phyloP scores from a whole-genome alignment of 306 rosid genomes.

The Acacia acuminata region DNA sequence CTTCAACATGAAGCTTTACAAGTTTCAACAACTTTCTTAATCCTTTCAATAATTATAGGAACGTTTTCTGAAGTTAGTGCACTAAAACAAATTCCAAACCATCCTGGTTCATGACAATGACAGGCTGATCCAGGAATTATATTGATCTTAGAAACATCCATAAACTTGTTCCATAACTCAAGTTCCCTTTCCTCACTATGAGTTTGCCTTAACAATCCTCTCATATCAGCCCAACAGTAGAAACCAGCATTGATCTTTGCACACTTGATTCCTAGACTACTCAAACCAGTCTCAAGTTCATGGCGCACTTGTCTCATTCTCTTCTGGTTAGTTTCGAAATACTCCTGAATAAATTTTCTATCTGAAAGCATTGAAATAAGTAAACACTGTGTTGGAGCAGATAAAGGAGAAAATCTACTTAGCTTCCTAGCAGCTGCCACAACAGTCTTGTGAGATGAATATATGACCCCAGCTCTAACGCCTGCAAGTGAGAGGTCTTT shows the following conservation, averaged over 20 bases:
- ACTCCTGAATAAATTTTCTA: constrained; percentile 58
- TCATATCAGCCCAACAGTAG: constrained; percentile 85
- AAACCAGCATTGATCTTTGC: constrained; percentile 80
- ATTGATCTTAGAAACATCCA: constrained; percentile 72
- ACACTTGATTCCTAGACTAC: constrained; percentile 73
- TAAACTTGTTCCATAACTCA: constrained; percentile 81
- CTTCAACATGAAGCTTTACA: constrained; percentile 56
- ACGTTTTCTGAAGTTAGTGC: constrained; percentile 61
- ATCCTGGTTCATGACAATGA: constrained; percentile 96
- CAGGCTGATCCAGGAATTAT: constrained; percentile 93
- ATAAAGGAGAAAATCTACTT: constrained; percentile 73
- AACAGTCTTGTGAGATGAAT: constrained; percentile 61
- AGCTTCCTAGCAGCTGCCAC: constrained; percentile 72
- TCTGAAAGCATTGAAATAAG: constrained; percentile 77
- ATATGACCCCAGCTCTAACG: constrained; percentile 79
- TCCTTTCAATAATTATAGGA: constrained; percentile 69
- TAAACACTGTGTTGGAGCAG: constrained; percentile 77
- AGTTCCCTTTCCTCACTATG: constrained; percentile 79
- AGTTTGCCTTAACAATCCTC: constrained; percentile 61
- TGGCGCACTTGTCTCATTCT: constrained; percentile 51
- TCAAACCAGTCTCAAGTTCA: constrained; percentile 57
- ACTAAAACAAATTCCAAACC: constrained; percentile 92
- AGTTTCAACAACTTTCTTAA: constrained; percentile 61
- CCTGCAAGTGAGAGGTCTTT: constrained; percentile 91
- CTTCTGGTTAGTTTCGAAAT: constrained; percentile 57